Evolutionary conservation across 1,284 basidiomycete species (phyloP), one percentile per base, ranked within the genome.

Genomic region (Fomitopsis pinicola): DNA sequence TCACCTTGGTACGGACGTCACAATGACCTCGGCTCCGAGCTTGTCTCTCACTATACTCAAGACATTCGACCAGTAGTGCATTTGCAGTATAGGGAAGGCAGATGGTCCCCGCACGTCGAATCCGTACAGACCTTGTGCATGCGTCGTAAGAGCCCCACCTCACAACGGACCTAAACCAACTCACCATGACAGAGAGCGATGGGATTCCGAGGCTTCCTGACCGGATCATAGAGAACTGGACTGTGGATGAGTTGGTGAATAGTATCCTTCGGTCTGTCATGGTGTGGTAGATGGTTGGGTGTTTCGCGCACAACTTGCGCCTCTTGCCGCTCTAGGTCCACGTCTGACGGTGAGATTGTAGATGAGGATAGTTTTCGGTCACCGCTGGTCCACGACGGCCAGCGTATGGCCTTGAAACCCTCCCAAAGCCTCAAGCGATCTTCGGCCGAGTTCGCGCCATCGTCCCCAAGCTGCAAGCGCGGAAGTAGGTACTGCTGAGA

Each of bases 41-140:
- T 85, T 91, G 62, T 92, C 84, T 59, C 91, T 83, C 14, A 99
- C 80, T 8, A 97, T 86, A 48, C 86, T 87, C 46, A 98, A 80
- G 5, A 98, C 88, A 61, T 92, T 91, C 0, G 89, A 88, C 97
- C 97, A 99, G 73, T 99, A 99, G 67, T 98, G 95, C 72, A 95
- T 86, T 63, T 94, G 84, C 70, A 96, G 77, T 69, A 86, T 80
- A 17, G 94, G 88, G 74, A 96, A 85, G 59, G 91, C 73, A 19
- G 86, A 80, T 0, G 92, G 85, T 26, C 94, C 86, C 66, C 92
- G 80, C 46, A 94, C 87, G 71, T 97, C 94, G 72, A 98, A 99
- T 7, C 97, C 97, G 70, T 98, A 98, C 2, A 99, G 79, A 28
- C 95, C 95, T 96, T 68, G 48, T 26, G 26, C 1, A 8, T 54